Evolutionary conservation across 306 rosid genomes (phyloP).

Genomic region (Crotalaria pallida): DNA sequence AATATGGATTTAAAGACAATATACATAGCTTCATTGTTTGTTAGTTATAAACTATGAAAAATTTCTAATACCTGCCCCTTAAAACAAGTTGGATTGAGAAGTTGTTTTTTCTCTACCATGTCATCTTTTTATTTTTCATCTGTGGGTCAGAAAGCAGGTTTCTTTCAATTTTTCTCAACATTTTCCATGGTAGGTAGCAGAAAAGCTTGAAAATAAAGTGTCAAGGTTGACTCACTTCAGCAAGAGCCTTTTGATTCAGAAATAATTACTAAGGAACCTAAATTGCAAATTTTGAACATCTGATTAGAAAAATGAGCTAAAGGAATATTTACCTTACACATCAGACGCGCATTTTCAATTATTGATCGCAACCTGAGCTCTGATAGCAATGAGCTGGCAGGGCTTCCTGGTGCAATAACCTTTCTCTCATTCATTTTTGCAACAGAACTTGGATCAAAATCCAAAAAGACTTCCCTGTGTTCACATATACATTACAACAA

Average conservation of each 20-base stretch:
- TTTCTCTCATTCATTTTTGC: slow-evolving; percentile 64
- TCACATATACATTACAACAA: slow-evolving; percentile 20
- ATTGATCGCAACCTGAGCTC: slow-evolving; percentile 66
- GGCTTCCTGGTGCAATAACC: slow-evolving; percentile 45
- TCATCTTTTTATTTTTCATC: neutral
- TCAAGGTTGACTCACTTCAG: slow-evolving; percentile 13
- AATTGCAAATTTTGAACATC: slow-evolving; percentile 5
- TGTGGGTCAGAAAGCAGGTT: slow-evolving; percentile 28
- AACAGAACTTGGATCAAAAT: slow-evolving; percentile 63
- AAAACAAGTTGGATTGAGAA: slow-evolving; percentile 21
- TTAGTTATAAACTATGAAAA: neutral
- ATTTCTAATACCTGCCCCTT: neutral
- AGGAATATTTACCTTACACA: slow-evolving; percentile 46
- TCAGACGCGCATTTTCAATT: slow-evolving; percentile 72
- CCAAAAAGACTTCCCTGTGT: slow-evolving; percentile 60
- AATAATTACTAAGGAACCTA: neutral
- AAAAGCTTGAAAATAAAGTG: slow-evolving; percentile 26
- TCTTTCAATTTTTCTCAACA: neutral
- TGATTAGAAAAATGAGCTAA: neutral
- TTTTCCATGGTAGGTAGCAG: slow-evolving; percentile 31
- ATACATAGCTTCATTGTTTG: too few relatives aligned
- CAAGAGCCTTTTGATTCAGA: slow-evolving; percentile 6
- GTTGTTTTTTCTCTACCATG: neutral
- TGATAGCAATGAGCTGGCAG: slow-evolving; percentile 59
- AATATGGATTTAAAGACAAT: neutral